Evolutionary conservation across 2,329 filamentous ascomycete genomes (phyloP), one percentile per base, ranked within the genome.

Genomic region (Aspergillus viridinutans): DNA sequence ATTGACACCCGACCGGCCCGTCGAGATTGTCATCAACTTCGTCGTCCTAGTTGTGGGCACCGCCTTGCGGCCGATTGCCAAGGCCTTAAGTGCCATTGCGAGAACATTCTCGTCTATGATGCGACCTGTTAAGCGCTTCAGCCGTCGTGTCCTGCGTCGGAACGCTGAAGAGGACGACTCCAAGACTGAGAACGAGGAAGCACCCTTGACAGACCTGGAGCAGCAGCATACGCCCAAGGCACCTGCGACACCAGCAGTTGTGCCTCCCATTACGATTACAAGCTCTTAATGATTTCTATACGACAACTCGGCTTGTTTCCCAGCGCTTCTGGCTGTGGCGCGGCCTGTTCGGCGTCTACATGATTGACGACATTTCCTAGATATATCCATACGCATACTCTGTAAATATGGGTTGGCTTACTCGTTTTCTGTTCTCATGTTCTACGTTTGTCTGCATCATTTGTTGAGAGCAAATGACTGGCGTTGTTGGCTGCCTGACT

Each of bases 1-100:
- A 50, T 80, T 90, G 26, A 82, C 97, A 52, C 94, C 94, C 0
- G 92, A 97, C 70, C 80, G 83, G 49, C 73, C 76, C 45, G 78
- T 79, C 50, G 74, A 69, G 1, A 56, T 74, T 42, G 68, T 76
- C 3, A 76, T 80, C 53, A 67, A 73, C 57, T 75, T 87, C 17
- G 69, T 89, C 48, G 72, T 80, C 50, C 77, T 76, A 47, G 71
- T 83, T 56, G 74, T 89, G 43, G 79, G 82, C 2, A 72, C 81
- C 43, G 78, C 81, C 54, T 67, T 88, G 43, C 65, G 66, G 17
- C 78, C 78, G 3, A 45, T 78, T 23, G 58, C 61, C 45, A 74
- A 69, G 48, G 70, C 47, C 2, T 55, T 72, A 49, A 61, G 60
- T 3, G 55, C 68, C 26, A 45, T 77, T 29, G 62, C 62, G 14